phyloP scores from a whole-genome alignment of 768 basidiomycete genomes.

The Podaxis sp. region DNA sequence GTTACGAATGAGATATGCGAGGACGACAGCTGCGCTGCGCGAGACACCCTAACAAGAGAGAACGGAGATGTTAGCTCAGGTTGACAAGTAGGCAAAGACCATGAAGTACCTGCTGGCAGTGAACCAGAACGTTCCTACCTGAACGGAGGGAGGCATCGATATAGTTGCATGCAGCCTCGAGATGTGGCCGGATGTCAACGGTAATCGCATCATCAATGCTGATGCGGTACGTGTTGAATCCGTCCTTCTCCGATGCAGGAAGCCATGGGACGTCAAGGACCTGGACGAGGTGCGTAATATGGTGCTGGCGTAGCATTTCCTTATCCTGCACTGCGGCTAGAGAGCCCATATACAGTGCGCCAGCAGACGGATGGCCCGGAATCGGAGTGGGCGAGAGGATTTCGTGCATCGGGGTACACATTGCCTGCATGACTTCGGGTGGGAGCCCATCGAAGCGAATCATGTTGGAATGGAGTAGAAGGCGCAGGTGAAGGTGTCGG shows the following conservation, averaged over 20 bases:
- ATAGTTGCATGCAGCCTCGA: constrained; percentile 63
- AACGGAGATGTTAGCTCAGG: not conserved
- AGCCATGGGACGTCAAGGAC: constrained; percentile 66
- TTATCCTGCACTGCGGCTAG: constrained; percentile 55
- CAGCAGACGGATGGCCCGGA: constrained; percentile 24
- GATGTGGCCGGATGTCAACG: constrained; percentile 62
- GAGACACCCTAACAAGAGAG: constrained; percentile 58
- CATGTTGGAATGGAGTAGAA: constrained; percentile 35
- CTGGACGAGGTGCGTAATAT: constrained; percentile 59
- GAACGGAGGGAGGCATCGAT: constrained; percentile 58
- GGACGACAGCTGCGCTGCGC: constrained; percentile 71
- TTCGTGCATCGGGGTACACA: constrained; percentile 84
- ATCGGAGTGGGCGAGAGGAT: constrained; percentile 43
- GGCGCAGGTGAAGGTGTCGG: not conserved
- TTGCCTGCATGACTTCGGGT: constrained; percentile 74
- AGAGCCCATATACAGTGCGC: constrained; percentile 68
- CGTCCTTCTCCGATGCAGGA: constrained; percentile 43
- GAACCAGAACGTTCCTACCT: constrained; percentile 68
- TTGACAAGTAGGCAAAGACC: not conserved
- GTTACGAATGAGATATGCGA: constrained; percentile 77
- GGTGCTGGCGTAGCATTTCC: constrained; percentile 42
- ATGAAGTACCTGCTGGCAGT: constrained; percentile 71
- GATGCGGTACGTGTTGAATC: constrained; percentile 57
- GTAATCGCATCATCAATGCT: constrained; percentile 58
- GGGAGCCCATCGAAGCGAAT: constrained; percentile 76